Evolutionary conservation across 2,329 filamentous ascomycete species (phyloP).

Genomic region (Aschersonia sp.): DNA sequence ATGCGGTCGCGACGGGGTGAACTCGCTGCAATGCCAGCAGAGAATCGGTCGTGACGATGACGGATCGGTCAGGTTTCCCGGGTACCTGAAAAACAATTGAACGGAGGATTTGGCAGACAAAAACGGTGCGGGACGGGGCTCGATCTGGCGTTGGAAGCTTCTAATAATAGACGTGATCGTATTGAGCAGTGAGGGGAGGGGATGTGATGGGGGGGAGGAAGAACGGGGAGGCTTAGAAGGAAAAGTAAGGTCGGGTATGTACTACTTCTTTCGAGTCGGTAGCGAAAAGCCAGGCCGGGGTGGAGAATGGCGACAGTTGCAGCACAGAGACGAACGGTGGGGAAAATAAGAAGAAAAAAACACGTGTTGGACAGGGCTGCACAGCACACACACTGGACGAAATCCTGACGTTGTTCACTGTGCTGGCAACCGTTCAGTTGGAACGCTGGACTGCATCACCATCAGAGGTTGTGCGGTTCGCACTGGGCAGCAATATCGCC

Average conservation of each 20-base stretch:
- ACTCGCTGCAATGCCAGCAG: background rate
- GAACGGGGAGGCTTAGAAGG: constrained; percentile 4
- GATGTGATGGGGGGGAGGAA: constrained; percentile 8
- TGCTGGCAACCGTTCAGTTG: no score
- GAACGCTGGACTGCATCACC: no score
- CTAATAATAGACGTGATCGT: constrained; percentile 35
- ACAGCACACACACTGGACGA: no score
- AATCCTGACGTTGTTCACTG: no score
- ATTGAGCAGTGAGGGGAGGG: constrained; percentile 18
- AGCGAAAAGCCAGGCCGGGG: background rate
- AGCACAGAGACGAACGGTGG: no score
- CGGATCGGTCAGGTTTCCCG: background rate
- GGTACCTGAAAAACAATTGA: background rate
- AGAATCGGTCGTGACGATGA: background rate
- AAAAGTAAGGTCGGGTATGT: background rate
- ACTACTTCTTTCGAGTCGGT: background rate
- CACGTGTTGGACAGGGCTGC: no score
- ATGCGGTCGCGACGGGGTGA: background rate
- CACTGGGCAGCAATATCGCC: no score
- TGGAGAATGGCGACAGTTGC: no score
- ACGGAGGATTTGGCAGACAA: background rate
- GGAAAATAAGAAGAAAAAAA: no score
- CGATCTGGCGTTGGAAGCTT: constrained; percentile 33
- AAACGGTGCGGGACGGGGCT: constrained; percentile 24
- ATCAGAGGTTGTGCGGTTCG: no score